phyloP scores from a whole-genome alignment of 805 yeast species.

The Spathaspora boniae region DNA sequence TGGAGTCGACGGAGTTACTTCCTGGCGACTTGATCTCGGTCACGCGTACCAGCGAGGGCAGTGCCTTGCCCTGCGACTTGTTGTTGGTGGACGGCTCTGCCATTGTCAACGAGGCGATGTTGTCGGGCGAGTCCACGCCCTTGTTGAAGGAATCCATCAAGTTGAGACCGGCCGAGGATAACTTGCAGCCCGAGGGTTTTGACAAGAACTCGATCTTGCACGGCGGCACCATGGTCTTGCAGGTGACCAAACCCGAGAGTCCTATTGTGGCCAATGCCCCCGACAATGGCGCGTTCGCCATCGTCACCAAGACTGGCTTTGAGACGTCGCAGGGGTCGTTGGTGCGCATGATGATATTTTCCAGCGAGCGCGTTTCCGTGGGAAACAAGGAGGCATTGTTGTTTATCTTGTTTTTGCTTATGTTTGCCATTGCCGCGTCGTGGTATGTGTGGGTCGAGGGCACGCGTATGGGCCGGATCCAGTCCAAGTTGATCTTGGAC shows the following conservation, averaged over 20 bases:
- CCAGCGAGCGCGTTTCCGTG: constrained; percentile 93
- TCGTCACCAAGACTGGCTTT: constrained; percentile 92
- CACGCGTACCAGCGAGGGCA: constrained; percentile 84
- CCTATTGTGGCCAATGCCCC: constrained; percentile 64
- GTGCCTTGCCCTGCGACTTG: constrained; percentile 93
- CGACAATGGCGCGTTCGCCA: constrained; percentile 87
- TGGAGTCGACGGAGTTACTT: constrained; percentile 70
- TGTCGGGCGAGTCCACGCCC: constrained; percentile 98
- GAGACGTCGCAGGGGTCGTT: constrained; percentile 97
- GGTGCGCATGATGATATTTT: constrained; percentile 95
- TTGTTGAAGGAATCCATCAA: constrained; percentile 86
- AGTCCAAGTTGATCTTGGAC: constrained; percentile 88
- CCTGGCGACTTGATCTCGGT: constrained; percentile 92
- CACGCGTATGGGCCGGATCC: constrained; percentile 90
- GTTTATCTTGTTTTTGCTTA: constrained; percentile 83
- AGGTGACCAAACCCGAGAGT: constrained; percentile 70
- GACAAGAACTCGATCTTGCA: constrained; percentile 87
- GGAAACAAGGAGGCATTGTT: constrained; percentile 93
- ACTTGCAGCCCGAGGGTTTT: constrained; percentile 69
- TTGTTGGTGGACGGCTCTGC: constrained; percentile 84
- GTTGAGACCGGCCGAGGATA: constrained; percentile 71
- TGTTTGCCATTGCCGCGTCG: constrained; percentile 92
- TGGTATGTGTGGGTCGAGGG: constrained; percentile 99
- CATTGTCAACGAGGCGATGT: constrained; percentile 97
- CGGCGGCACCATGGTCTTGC: constrained; percentile 96